These are phyloP conservation scores for Dactylonectria macrodidyma DNA, from an alignment of 2,329 filamentous ascomycete genomes.

Conservation along the genomic window DNA sequence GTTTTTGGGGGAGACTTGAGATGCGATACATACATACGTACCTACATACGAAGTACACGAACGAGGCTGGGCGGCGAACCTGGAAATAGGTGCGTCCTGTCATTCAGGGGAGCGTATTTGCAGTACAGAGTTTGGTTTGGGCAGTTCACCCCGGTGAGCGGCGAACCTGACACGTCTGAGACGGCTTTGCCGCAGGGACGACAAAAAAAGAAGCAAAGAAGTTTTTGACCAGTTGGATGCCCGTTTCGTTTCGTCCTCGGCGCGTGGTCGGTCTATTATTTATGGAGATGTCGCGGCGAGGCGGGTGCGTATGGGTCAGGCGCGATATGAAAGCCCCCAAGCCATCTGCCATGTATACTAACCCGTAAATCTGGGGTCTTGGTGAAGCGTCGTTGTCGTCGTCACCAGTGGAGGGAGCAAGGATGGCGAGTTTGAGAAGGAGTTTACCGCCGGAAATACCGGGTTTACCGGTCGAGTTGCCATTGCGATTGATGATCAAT, in stretches of 20 bases:
- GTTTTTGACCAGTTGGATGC: not conserved
- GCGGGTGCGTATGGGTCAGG: not conserved
- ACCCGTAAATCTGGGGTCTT: not conserved
- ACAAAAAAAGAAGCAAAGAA: not conserved
- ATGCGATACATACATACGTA: too few relatives aligned
- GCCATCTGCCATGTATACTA: not conserved
- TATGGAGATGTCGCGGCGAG: not conserved
- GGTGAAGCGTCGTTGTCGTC: not conserved
- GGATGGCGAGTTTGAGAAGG: not conserved
- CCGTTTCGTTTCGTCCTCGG: not conserved
- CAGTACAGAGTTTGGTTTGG: not conserved
- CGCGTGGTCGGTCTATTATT: not conserved
- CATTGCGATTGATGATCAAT: not conserved
- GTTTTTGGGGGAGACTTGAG: too few relatives aligned
- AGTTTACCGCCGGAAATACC: slow-evolving; percentile 4
- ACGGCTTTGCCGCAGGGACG: not conserved
- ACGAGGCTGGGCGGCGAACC: not conserved
- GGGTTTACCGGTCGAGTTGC: not conserved
- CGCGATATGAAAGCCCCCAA: not conserved
- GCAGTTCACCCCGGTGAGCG: not conserved
- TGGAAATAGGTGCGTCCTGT: not conserved
- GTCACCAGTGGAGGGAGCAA: not conserved
- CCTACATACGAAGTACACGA: too few relatives aligned
- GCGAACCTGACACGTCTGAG: not conserved
- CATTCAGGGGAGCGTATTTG: not conserved